Evolutionary conservation across 2,329 filamentous ascomycete species (phyloP).

Genomic region (Colletotrichum sidae): DNA sequence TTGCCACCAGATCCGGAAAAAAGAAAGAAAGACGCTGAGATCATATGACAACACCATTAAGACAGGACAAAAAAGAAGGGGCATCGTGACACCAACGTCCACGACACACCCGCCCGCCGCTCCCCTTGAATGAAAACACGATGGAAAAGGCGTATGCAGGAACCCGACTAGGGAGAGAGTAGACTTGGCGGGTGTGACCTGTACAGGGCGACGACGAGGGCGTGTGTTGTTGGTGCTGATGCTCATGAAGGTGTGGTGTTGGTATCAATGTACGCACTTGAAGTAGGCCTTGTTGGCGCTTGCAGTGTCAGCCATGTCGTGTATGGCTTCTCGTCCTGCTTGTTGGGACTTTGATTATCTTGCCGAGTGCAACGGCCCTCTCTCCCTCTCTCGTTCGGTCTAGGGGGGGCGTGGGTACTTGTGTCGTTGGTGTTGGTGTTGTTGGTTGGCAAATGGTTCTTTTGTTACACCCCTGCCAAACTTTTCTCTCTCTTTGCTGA

Average conservation of each 20-base stretch:
- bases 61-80: no score
- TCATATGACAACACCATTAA: no score
- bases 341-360: not conserved
- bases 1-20: not conserved
- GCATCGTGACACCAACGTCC: not conserved
- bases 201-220: not conserved
- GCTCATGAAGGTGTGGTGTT: not conserved
- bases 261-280: constrained; percentile 27
- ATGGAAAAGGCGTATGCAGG: constrained; percentile 25
- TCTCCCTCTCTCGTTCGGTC: not conserved
- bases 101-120: not conserved
- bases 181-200: constrained; percentile 4
- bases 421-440: constrained; percentile 1
- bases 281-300: constrained; percentile 39
- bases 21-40: no score
- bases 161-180: constrained; percentile 21
- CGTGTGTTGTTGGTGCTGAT: constrained; percentile 4
- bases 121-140: not conserved
- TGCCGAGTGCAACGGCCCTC: not conserved
- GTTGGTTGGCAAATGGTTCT: not conserved
- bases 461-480: constrained; percentile 19
- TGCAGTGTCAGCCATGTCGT: constrained; percentile 31
- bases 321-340: not conserved
- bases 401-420: not conserved
- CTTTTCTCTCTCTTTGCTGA: constrained; percentile 2